Evolutionary conservation across 208 protist genomes (phyloP).

Genomic region (Leptomonas pyrrhocoris): DNA sequence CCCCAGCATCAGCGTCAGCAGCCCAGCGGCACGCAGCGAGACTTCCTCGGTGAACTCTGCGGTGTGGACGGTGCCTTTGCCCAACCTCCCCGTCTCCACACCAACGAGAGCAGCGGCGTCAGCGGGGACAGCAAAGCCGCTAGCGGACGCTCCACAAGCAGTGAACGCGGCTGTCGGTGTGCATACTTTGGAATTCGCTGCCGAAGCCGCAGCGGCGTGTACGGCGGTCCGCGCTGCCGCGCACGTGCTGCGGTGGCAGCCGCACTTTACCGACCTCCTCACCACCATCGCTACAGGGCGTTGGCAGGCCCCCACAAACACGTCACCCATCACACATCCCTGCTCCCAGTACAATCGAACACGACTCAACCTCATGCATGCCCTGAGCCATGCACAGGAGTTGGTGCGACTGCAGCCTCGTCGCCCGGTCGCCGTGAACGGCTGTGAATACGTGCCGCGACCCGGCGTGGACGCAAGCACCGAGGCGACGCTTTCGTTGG

Average conservation of each 20-base stretch:
- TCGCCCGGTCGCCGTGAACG: slow-evolving; percentile 10
- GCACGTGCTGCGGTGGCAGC: slow-evolving; percentile 28
- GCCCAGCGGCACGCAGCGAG: slow-evolving; percentile 23
- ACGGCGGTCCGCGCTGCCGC: slow-evolving; percentile 10
- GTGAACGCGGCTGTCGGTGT: not conserved
- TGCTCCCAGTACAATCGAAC: slow-evolving; percentile 30
- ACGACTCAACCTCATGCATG: slow-evolving; percentile 14
- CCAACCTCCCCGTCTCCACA: not conserved
- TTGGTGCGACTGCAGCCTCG: slow-evolving; percentile 35
- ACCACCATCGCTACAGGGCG: slow-evolving; percentile 34
- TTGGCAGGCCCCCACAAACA: slow-evolving; percentile 23
- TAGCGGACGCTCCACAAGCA: not conserved
- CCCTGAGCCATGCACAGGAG: slow-evolving; percentile 24
- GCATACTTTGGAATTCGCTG: not conserved
- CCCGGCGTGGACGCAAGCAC: not conserved
- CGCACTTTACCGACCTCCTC: slow-evolving; percentile 36
- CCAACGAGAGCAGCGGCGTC: not conserved
- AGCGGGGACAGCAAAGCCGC: not conserved
- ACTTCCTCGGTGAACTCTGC: slow-evolving; percentile 15
- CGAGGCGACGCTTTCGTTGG: slow-evolving; percentile 9
- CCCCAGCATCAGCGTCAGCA: slow-evolving; percentile 19
- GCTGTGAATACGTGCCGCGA: slow-evolving; percentile 23
- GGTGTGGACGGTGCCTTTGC: slow-evolving; percentile 25
- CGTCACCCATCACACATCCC: slow-evolving; percentile 14
- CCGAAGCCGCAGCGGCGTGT: not conserved